Base-by-base conservation (phyloP, 306 rosid species). In the Myrica gale region DNA sequence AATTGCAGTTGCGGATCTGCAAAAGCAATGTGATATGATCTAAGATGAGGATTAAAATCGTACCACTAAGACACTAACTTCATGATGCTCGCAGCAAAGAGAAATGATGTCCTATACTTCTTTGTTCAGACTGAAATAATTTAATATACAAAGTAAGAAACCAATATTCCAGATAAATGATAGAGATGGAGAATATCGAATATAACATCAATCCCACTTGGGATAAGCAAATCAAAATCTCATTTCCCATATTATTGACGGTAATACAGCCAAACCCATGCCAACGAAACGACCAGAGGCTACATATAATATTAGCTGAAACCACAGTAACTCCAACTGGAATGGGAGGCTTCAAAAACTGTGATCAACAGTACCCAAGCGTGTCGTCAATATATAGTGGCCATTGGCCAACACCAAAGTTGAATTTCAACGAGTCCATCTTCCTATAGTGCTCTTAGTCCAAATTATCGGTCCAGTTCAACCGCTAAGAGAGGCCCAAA, bases 1-100 rank as follows among this genome's bases (percentile, higher is more conserved):
- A 2, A 88, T 72, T 60, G 90, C 84, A 65, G 72, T 73, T 71
- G 81, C 90, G 69, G 87, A 85, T 88, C 96, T 95, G 85, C 68
- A 50, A 80, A 65, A 68, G 7, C 74, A 76, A 77, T 41, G 41
- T 17, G 23, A 16, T 39, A 42, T n/a, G 17, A 66, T 11, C 41
- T 17, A 65, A 10, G 3, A 1, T 17, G 12, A 66, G 32, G 21
- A 66, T 66, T 66, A 42, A 66, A 17, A 41, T 42, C 21, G 4
- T 4, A 66, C 50, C 45, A 9, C 42, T n/a, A n/a, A n/a, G n/a
- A n/a, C n/a, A n/a, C n/a, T 66, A n/a, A 42, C 15, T 7, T 17
- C 11, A n/a, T 7, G 70, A n/a, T 66, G n/a, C n/a, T 44, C 16
- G 21, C 37, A 20, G 42, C n/a, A 66, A 17, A 42, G 7, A 66